A percentile compares a stretch with the other conserved stretches of the same genome.
These are phyloP conservation scores for Dichomitus squalens DNA, from an alignment of 1,284 basidiomycete genomes.

Conservation along the genomic window DNA sequence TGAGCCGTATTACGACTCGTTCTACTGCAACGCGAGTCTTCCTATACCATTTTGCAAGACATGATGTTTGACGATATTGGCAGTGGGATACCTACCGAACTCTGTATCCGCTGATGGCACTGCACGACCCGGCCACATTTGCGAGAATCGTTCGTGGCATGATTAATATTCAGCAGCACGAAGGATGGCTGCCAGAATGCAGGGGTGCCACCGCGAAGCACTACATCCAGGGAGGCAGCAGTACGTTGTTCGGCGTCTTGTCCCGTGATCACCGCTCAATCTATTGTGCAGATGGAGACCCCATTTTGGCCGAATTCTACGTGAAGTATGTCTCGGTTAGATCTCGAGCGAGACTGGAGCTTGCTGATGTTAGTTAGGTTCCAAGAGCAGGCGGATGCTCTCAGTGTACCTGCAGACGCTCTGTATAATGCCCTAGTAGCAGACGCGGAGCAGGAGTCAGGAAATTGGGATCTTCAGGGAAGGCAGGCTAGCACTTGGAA, in stretches of 20 bases:
- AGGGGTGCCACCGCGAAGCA: constrained; percentile 51
- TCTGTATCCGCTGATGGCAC: constrained; percentile 57
- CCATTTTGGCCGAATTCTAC: constrained; percentile 65
- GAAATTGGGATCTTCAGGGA: constrained; percentile 67
- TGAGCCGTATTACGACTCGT: constrained; percentile 68
- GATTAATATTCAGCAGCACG: constrained; percentile 68
- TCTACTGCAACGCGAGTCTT: constrained; percentile 63
- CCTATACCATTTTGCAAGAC: background rate
- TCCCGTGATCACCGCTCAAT: background rate
- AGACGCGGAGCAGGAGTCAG: constrained; percentile 59
- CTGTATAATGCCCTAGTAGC: constrained; percentile 57
- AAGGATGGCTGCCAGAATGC: constrained; percentile 70
- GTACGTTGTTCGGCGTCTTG: constrained; percentile 38
- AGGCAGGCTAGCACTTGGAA: constrained; percentile 62
- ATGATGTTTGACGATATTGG: background rate
- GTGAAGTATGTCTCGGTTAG: constrained; percentile 49
- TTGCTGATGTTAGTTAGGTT: constrained; percentile 39
- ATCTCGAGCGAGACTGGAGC: too few relatives aligned
- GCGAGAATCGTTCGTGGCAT: constrained; percentile 59
- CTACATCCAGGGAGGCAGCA: constrained; percentile 67
- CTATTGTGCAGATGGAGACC: constrained; percentile 52
- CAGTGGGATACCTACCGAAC: constrained; percentile 71
- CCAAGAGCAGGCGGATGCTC: constrained; percentile 44
- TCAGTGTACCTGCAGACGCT: constrained; percentile 50
- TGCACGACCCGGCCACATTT: constrained; percentile 61